Base-by-base conservation (phyloP, 1,284 basidiomycete genomes). In the Vanrija pseudolonga region DNA sequence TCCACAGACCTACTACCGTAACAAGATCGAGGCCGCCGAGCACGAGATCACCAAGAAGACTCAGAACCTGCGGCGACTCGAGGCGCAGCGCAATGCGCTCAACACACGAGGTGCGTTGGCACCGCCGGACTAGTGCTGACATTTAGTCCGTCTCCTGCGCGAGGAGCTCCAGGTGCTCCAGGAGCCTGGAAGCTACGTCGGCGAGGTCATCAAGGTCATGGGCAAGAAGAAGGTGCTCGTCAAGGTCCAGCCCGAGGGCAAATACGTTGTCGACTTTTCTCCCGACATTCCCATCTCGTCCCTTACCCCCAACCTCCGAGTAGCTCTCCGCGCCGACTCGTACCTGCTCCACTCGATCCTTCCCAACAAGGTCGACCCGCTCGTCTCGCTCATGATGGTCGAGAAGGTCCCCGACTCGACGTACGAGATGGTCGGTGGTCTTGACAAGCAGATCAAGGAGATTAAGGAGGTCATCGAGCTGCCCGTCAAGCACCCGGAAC, bases 371-470 rank as follows among this genome's bases (percentile, higher is more conserved):
- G 87, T 95, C 63, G 93, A 95, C 75, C 91, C 92, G 5, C 85
- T 95, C 32, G 92, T 96, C 20, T 93, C 90, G 22, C 84, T 96
- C 60, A 96, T 98, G 96, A 97, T 98, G 95, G 95, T 98, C n/a
- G 95, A 98, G 80, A 98, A 98, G 77, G 95, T 98, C 0, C 95
- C 95, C 0, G 95, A 98, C 76, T 92, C 89, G 74, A 98, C 95
- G 37, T 98, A 98, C 78, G 95, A 98, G 78, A 97, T 98, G 93
- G 95, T 98, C 63, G 95, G 95, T 47, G 95, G 95, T 71, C 83
- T 98, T 58, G 95, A 98, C 81, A 91, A 82, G 75, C 95, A 98
- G 74, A 98, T 98, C 76, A 97, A 98, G 76, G 95, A 98, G 78
- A 97, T 98, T 76, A 98, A 98, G 75, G 95, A 98, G 77, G 95